Percentiles rank a stretch among this genome's conserved stretches.
phyloP scores from a whole-genome alignment of 1,284 basidiomycete genomes.

The Microbotryum saponariae region DNA sequence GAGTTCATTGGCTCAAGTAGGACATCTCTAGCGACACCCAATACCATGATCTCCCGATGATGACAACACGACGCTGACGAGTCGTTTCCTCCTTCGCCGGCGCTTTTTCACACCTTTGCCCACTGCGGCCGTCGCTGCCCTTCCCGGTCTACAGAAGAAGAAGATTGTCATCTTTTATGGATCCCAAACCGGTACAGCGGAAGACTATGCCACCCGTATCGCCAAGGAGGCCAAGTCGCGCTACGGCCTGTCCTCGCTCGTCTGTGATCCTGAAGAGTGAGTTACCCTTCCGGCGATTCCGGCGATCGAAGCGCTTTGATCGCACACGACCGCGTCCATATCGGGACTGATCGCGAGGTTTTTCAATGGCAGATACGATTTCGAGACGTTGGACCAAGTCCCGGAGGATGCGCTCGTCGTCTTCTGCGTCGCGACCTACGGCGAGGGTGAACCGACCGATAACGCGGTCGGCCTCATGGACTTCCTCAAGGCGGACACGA shows the following conservation, averaged over 20 bases:
- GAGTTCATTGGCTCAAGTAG: not conserved
- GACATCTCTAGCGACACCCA: not conserved
- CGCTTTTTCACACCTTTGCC: not conserved
- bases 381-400: constrained; percentile 85
- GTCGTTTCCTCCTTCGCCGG: not conserved
- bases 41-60: not conserved
- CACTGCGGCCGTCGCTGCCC: not conserved
- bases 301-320: not conserved
- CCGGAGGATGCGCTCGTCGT: constrained; percentile 78
- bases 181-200: constrained; percentile 91
- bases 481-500: constrained; percentile 74
- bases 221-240: constrained; percentile 71
- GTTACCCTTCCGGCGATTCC: constrained; percentile 3
- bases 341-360: not conserved
- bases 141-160: constrained; percentile 54
- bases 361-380: constrained; percentile 59
- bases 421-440: constrained; percentile 97
- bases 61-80: not conserved
- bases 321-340: not conserved
- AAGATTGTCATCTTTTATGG: constrained; percentile 91
- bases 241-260: constrained; percentile 83
- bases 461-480: constrained; percentile 95
- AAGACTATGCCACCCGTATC: constrained; percentile 51
- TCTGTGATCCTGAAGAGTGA: constrained; percentile 84
- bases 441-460: constrained; percentile 94